phyloP scores from a whole-genome alignment of 805 yeast genomes.

The Candida coquimbonensis region DNA sequence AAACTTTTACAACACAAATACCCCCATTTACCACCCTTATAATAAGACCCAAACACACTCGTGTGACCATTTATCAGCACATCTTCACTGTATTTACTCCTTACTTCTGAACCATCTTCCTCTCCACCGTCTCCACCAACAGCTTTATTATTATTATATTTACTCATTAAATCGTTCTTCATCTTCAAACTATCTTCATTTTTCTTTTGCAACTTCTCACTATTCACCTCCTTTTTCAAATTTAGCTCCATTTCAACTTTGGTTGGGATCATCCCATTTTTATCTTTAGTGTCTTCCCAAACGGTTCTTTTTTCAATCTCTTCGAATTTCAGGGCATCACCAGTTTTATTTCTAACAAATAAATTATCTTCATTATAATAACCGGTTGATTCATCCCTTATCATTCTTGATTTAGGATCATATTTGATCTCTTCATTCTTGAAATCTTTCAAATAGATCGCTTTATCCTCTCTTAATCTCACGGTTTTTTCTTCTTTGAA shows the following conservation, averaged over 20 bases:
- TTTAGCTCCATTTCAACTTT: too few species aligned
- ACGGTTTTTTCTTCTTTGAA: constrained; percentile 37
- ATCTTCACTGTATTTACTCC: constrained; percentile 31
- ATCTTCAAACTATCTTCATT: constrained; percentile 23
- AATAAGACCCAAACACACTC: constrained; percentile 39
- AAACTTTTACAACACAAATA: constrained; percentile 34
- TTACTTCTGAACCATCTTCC: constrained; percentile 2
- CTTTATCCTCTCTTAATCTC: constrained; percentile 68
- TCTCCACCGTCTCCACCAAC: constrained; percentile 5
- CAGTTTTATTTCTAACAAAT: constrained; percentile 48
- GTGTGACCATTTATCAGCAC: constrained; percentile 32
- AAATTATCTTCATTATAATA: constrained; percentile 32
- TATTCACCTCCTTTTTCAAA: too few species aligned
- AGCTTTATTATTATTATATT: constrained; percentile 29
- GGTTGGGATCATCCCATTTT: too few species aligned
- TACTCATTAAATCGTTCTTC: constrained; percentile 27
- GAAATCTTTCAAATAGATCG: constrained; percentile 54
- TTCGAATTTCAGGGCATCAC: constrained; percentile 46
- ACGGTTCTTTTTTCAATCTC: constrained; percentile 42
- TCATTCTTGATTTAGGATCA: constrained; percentile 46
- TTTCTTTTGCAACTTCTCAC: too few species aligned
- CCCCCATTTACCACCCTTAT: constrained; percentile 37
- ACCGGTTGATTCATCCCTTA: constrained; percentile 28
- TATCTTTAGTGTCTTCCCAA: constrained; percentile 32
- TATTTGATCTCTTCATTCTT: constrained; percentile 34